These are phyloP conservation scores for Kurtzmaniella fragi DNA, from an alignment of 805 yeast genomes.

Conservation along the genomic window DNA sequence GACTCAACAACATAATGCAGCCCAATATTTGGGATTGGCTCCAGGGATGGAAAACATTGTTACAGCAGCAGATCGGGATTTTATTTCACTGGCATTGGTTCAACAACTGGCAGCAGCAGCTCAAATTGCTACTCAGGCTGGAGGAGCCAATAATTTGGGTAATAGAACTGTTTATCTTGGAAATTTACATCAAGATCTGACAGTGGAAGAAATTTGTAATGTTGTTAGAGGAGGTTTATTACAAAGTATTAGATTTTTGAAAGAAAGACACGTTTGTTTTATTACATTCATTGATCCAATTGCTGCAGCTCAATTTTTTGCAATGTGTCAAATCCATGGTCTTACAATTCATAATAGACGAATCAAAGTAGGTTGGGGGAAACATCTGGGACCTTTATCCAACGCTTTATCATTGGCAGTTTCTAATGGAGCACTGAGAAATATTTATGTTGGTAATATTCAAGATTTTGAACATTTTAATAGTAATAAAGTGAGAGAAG, in stretches of 20 bases:
- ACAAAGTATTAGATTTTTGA: slow-evolving; percentile 73
- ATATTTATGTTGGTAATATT: slow-evolving; percentile 79
- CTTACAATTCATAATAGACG: slow-evolving; percentile 79
- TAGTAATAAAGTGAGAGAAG: slow-evolving; percentile 58
- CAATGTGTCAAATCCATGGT: slow-evolving; percentile 88
- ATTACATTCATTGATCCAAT: slow-evolving; percentile 94
- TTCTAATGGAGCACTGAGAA: slow-evolving; percentile 89
- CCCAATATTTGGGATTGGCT: slow-evolving; percentile 86
- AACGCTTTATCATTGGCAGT: slow-evolving; percentile 86
- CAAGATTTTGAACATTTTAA: slow-evolving; percentile 45
- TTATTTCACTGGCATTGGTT: slow-evolving; percentile 68
- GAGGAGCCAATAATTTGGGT: slow-evolving; percentile 88
- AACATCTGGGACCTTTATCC: slow-evolving; percentile 88
- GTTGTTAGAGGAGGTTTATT: slow-evolving; percentile 93
- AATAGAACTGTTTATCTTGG: slow-evolving; percentile 92
- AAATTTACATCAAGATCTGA: slow-evolving; percentile 80
- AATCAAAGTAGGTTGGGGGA: slow-evolving; percentile 96
- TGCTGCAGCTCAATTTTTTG: slow-evolving; percentile 96
- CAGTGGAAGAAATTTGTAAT: slow-evolving; percentile 90
- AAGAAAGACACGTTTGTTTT: slow-evolving; percentile 88
- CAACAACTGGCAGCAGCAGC: slow-evolving; percentile 97
- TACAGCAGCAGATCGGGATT: slow-evolving; percentile 61
- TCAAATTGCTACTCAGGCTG: slow-evolving; percentile 92
- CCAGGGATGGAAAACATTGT: slow-evolving; percentile 83
- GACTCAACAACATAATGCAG: slow-evolving; percentile 95